Base-by-base conservation (phyloP, 331 rosid genomes). In the Malus hybrid region DNA sequence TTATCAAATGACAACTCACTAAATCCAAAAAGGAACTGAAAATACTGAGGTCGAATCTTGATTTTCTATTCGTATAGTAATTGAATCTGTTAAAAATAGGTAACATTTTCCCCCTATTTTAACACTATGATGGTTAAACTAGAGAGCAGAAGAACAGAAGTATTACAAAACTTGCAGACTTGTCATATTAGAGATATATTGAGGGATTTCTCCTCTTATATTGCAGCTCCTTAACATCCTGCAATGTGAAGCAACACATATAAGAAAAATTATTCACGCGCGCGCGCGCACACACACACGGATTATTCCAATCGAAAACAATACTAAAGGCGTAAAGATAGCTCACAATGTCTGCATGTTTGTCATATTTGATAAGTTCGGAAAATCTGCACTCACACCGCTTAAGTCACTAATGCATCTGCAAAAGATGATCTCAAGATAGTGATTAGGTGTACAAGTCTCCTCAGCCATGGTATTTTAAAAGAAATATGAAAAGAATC, bases 141-240 rank as follows among this genome's bases (percentile, higher is more conserved):
- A 36, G 11, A 36, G 44, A 36, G 44, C 44, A 36, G 42, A 36
- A 36, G 44, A 36, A 50, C 56, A 50, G n/a, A 50, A 50, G n/a
- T 4, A 50, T 2, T 55, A 55, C 61, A 55, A n/a, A 55, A 19
- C 24, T 5, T 3, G 10, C 10, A 19, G 61, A 55, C 5, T 55
- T 55, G 12, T 55, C 60, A 18, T 55, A 9, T 19, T 55, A n/a
- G 56, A 42, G 20, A 67, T 62, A 62, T 28, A 11, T 10, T 5
- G 55, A 32, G 65, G 71, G 46, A 74, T 65, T 5, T 14, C 16
- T 74, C 78, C 78, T 1, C 1, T 27, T 64, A 74, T 31, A 50
- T 65, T 31, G 42, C 71, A 74, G 64, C 78, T 32, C 70, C 78
- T 75, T 39, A 75, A 31, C 71, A 50, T 32, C 36, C 78, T 64